phyloP scores from a whole-genome alignment of 2,329 filamentous ascomycete genomes.

The Colletotrichum aenigma region DNA sequence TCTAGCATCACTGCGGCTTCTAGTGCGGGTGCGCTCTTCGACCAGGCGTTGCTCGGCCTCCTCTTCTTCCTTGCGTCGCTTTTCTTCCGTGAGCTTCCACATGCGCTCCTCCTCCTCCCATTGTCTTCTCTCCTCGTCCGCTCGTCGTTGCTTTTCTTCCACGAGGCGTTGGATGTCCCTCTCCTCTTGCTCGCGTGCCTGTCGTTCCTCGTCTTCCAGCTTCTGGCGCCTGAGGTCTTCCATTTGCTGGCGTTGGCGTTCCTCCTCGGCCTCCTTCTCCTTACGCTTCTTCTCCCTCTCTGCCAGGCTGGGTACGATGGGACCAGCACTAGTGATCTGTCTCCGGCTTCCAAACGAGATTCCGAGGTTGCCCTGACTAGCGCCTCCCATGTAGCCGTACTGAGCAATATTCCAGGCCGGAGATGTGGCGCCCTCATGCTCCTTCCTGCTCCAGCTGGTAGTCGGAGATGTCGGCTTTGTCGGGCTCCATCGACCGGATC shows the following conservation, averaged over 20 bases:
- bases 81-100: slow-evolving; percentile 80
- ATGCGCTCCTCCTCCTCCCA: slow-evolving; percentile 80
- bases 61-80: slow-evolving; percentile 72
- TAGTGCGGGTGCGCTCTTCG: slow-evolving; percentile 67
- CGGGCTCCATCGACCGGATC: slow-evolving; percentile 64
- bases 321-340: slow-evolving; percentile 87
- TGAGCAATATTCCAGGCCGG: slow-evolving; percentile 99
- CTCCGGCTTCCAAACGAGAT: slow-evolving; percentile 90
- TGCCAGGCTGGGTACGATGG: slow-evolving; percentile 77
- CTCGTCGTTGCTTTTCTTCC: slow-evolving; percentile 63
- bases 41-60: slow-evolving; percentile 72
- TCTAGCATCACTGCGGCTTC: slow-evolving; percentile 65
- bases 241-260: slow-evolving; percentile 58
- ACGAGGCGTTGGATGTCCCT: slow-evolving; percentile 65
- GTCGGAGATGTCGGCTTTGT: slow-evolving; percentile 66
- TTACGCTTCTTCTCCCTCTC: slow-evolving; percentile 78
- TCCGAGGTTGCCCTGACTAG: slow-evolving; percentile 93
- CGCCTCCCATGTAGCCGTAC: slow-evolving; percentile 97
- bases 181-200: slow-evolving; percentile 66
- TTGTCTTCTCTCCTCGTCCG: slow-evolving; percentile 68
- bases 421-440: slow-evolving; percentile 78
- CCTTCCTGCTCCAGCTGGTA: slow-evolving; percentile 89
- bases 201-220: slow-evolving; percentile 64
- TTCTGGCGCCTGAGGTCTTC: slow-evolving; percentile 58
- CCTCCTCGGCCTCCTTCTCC: slow-evolving; percentile 62